These are phyloP conservation scores for Rhynchospora breviuscula DNA, from an alignment of 176 grass and related monocot genomes.

Conservation along the genomic window DNA sequence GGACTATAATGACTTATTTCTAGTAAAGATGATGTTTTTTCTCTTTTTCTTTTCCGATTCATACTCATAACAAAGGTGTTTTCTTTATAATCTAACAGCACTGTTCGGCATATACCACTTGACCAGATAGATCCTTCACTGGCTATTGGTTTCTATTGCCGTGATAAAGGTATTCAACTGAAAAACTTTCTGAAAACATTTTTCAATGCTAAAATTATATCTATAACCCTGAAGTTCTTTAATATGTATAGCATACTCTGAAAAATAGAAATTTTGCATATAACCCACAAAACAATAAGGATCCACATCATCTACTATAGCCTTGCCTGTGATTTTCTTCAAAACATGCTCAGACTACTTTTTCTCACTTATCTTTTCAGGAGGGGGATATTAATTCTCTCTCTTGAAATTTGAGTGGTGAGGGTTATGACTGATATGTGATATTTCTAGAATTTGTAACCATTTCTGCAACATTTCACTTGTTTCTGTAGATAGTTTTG, in stretches of 20 bases:
- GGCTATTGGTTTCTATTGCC: constrained; percentile 96
- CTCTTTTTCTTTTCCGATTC: constrained; percentile 3
- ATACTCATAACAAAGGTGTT: neutral
- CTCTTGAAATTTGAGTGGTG: neutral
- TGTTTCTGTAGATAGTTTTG: neutral
- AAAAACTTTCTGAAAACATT: neutral
- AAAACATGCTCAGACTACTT: neutral
- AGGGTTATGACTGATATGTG: neutral
- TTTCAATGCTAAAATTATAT: neutral
- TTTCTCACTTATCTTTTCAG: neutral
- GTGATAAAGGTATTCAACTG: constrained; percentile 46
- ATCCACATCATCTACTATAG: neutral
- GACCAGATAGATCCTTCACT: constrained; percentile 86
- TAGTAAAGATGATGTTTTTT: neutral
- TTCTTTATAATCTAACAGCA: constrained; percentile 31
- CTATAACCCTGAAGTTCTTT: neutral
- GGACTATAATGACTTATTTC: constrained; percentile 10
- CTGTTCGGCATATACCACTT: constrained; percentile 64
- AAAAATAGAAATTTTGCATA: constrained; percentile 3
- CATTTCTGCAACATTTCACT: constrained; percentile 4
- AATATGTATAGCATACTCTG: neutral
- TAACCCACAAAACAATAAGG: neutral
- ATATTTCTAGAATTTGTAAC: neutral
- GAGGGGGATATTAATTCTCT: neutral
- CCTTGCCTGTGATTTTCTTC: constrained; percentile 4